Percentiles rank a stretch among this genome's conserved stretches.
Conservation (phyloP, 768 basidiomycete genomes). For the Serendipita sp. region DNA sequence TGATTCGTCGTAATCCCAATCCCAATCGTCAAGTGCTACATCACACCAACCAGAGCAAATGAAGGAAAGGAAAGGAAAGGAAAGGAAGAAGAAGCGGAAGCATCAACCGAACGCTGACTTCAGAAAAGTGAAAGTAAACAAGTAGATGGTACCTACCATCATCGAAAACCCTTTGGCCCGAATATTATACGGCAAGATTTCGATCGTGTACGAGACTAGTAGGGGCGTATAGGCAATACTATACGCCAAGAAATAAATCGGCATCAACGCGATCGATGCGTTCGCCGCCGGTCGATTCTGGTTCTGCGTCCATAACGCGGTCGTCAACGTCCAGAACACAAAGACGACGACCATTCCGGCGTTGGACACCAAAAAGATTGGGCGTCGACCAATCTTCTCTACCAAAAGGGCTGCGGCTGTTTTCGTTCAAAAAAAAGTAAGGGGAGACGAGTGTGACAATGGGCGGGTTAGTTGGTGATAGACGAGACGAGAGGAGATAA, state of each 20-base stretch:
- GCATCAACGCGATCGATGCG: conserved; percentile 53
- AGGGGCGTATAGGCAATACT: conserved; percentile 69
- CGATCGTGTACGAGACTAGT: conserved; percentile 46
- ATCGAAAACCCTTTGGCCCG: conserved; percentile 67
- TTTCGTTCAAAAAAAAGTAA: background rate
- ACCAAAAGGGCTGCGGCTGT: conserved; percentile 29
- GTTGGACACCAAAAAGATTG: conserved; percentile 33
- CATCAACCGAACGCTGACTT: no score
- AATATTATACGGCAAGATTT: conserved; percentile 66
- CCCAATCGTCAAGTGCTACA: conserved; percentile 44
- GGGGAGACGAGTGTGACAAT: background rate
- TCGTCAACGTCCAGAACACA: conserved; percentile 31
- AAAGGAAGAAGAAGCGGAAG: background rate
- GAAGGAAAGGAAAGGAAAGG: conserved; percentile 1
- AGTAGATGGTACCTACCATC: conserved; percentile 33
- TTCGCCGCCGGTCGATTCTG: conserved; percentile 21
- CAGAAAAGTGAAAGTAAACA: background rate
- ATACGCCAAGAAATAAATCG: conserved; percentile 36
- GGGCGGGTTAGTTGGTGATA: no score
- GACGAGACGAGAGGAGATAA: background rate
- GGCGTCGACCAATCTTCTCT: conserved; percentile 34
- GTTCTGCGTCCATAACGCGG: conserved; percentile 24
- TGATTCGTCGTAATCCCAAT: conserved; percentile 62
- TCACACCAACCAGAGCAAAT: background rate
- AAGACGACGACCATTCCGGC: conserved; percentile 20